A percentile compares a stretch with the other conserved stretches of the same genome.
Conservation (phyloP, 1,284 basidiomycete species). For the Phlebopus sp. region DNA sequence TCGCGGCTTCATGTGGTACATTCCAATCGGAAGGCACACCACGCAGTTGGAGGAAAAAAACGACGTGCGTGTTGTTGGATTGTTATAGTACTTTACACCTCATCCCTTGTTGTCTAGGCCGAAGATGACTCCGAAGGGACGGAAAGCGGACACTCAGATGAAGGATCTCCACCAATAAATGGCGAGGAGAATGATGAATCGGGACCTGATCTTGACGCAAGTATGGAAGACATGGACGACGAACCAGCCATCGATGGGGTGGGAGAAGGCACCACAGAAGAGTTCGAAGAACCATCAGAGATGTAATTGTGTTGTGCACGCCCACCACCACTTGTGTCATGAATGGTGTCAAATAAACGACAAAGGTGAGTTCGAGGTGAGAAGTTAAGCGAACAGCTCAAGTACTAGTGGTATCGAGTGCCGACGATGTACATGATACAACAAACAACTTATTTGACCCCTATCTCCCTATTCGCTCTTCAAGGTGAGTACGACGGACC, state of each 20-base stretch:
- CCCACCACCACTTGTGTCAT: too few species aligned
- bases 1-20: slow-evolving; percentile 63
- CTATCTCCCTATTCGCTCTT: neutral
- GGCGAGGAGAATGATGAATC: slow-evolving; percentile 59
- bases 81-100: slow-evolving; percentile 1
- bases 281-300: slow-evolving; percentile 30
- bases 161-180: slow-evolving; percentile 44
- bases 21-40: slow-evolving; percentile 68
- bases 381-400: neutral
- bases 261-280: slow-evolving; percentile 26
- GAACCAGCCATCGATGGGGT: slow-evolving; percentile 35
- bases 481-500: neutral
- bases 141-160: slow-evolving; percentile 36
- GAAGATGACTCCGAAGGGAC: slow-evolving; percentile 42
- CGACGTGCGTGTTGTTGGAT: slow-evolving; percentile 51
- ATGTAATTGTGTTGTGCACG: slow-evolving; percentile 3
- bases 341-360: too few species aligned
- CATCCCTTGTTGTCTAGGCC: slow-evolving; percentile 32
- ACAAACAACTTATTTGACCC: slow-evolving; percentile 10
- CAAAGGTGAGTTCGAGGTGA: too few species aligned
- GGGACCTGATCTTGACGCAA: slow-evolving; percentile 61
- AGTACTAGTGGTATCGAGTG: neutral
- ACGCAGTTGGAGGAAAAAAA: slow-evolving; percentile 82
- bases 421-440: slow-evolving; percentile 11
- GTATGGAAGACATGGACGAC: slow-evolving; percentile 72